A percentile compares a stretch with the other conserved stretches of the same genome.
These are phyloP conservation scores for Citrus reticulata DNA, from an alignment of 345 rosid species.

Conservation along the genomic window DNA sequence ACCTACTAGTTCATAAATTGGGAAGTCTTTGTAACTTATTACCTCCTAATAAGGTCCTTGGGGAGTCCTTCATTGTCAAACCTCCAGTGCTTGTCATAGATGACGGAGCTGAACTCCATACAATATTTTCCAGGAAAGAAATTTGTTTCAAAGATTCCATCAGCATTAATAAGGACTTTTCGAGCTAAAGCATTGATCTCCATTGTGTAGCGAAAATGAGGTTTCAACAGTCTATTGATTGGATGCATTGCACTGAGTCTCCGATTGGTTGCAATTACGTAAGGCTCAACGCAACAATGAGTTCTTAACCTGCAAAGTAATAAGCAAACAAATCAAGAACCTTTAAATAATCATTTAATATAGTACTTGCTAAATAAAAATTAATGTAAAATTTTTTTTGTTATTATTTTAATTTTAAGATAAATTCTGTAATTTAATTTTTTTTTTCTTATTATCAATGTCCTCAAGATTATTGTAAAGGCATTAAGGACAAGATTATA, in stretches of 20 bases:
- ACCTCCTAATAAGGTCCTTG: constrained; percentile 34
- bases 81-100: constrained; percentile 49
- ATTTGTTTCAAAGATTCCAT: constrained; percentile 59
- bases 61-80: constrained; percentile 59
- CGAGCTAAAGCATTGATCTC: constrained; percentile 77
- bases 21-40: no score
- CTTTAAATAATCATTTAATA: no score
- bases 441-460: no score
- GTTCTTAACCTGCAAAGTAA: constrained; percentile 54
- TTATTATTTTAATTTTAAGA: no score
- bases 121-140: constrained; percentile 53
- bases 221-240: constrained; percentile 51
- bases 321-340: constrained; percentile 16
- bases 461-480: no score
- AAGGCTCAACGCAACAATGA: constrained; percentile 65
- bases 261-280: constrained; percentile 62
- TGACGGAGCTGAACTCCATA: constrained; percentile 49
- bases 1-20: no score
- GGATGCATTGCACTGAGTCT: constrained; percentile 77
- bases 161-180: constrained; percentile 43
- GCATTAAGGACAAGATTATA: no score
- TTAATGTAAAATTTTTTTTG: no score
- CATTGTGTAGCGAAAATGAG: constrained; percentile 80
- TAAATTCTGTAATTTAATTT: no score
- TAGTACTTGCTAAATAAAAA: no score